phyloP scores from a whole-genome alignment of 2,329 filamentous ascomycete genomes.

The Bipolaris sorokiniana region DNA sequence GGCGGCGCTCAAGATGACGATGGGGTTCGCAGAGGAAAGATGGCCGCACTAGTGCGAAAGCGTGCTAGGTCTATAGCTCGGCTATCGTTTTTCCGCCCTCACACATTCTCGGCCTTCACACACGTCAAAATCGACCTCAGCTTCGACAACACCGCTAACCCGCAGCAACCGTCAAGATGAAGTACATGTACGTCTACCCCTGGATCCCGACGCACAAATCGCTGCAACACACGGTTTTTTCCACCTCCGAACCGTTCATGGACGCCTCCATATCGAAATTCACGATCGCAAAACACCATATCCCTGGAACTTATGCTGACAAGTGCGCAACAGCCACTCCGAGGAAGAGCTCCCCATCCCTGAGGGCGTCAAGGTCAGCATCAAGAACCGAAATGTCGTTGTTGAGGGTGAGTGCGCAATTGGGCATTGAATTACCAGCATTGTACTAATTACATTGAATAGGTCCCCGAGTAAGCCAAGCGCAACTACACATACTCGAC shows the following conservation, averaged over 20 bases:
- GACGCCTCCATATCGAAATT: conserved; percentile 18
- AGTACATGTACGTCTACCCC: conserved; percentile 73
- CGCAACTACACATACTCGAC: conserved; percentile 10
- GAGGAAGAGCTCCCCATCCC: conserved; percentile 94
- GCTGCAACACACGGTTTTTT: conserved; percentile 21
- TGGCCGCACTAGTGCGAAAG: conserved; percentile 12
- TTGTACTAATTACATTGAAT: conserved; percentile 24
- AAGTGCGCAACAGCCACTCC: conserved; percentile 68
- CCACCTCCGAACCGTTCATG: conserved; percentile 20
- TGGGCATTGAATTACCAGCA: conserved; percentile 8
- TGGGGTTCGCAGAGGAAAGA: conserved; percentile 3
- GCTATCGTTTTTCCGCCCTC: conserved; percentile 24
- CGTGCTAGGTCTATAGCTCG: conserved; percentile 20
- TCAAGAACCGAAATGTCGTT: conserved; percentile 95
- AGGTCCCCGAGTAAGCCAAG: conserved; percentile 43
- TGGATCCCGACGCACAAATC: conserved; percentile 16
- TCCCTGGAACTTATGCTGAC: conserved; percentile 37
- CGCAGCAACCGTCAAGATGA: conserved; percentile 75
- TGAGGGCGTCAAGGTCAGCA: conserved; percentile 95
- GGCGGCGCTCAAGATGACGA: conserved; percentile 6
- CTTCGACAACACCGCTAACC: conserved; percentile 43
- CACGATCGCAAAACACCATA: conserved; percentile 19
- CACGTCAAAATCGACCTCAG: conserved; percentile 18
- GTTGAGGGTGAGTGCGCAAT: conserved; percentile 83
- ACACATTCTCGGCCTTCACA: conserved; percentile 16